Evolutionary conservation across 352 stramenopile genomes (phyloP), one percentile per base, ranked within the genome.

Genomic region (Globisporangium solare): DNA sequence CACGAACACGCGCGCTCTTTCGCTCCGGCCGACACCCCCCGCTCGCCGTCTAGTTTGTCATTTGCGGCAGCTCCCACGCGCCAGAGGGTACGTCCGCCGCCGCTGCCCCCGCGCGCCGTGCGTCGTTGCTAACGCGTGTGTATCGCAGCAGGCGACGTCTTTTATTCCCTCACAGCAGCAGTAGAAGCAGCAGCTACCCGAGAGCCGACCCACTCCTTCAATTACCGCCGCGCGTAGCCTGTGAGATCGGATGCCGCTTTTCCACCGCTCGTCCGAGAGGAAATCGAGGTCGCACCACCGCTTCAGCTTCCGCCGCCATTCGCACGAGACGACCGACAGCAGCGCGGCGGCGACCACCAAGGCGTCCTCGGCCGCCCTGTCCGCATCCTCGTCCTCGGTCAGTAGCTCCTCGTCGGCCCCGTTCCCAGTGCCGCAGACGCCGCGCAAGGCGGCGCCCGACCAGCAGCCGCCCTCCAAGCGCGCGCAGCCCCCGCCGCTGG

Each of bases 271-370:
- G 31, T 76, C 70, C 57, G 47, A 68, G 50, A 63, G 68, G 53
- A 79, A 83, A 63, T 59, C 61, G 64, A 84, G 83, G 66, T 73
- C 70, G 48, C 64, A 61, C 48, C 62, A 66, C 17, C 74, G 76
- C 63, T 88, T 90, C 62, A 88, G 77, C 53, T 75, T 90, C 67
- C 80, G 77, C 50, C 84, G 79, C 43, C 73, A 86, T 62, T 75
- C 79, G 57, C 58, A 73, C 48, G 67, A 73, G 40, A 31, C 57
- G 42, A 37, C 18, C 22, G 49, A 63, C 7, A 18, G 17, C 10
- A 12, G 27, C 17, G 45, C 46, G 57, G 48, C 57, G 57, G 60
- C 55, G 21, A 18, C 45, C n/a, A 41, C 41, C 32, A 50, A 17
- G 32, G 35, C 35, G 60, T 60, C 21, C 21, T 52, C 46, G 6